These are phyloP conservation scores for Strigomonas culicis DNA, from an alignment of 208 protist genomes.

Conservation along the genomic window DNA sequence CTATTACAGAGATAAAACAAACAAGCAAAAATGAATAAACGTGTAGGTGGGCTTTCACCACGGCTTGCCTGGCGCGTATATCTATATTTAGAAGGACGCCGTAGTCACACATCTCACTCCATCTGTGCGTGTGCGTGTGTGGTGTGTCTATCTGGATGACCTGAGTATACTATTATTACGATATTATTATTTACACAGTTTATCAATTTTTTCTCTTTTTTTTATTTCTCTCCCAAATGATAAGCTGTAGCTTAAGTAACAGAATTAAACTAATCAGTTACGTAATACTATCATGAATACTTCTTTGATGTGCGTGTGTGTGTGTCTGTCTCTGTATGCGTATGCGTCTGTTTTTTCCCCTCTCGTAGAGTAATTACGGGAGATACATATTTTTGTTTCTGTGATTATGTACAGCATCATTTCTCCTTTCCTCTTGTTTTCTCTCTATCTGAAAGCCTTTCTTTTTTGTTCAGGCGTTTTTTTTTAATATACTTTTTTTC, in stretches of 20 bases:
- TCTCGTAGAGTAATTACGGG: too few relatives aligned
- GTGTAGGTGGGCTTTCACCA: too few relatives aligned
- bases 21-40: neutral
- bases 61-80: too few relatives aligned
- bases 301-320: neutral
- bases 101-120: too few relatives aligned
- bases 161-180: too few relatives aligned
- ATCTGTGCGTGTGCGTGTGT: neutral
- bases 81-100: too few relatives aligned
- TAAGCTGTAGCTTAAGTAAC: neutral
- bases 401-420: too few relatives aligned
- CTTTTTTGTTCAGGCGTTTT: neutral
- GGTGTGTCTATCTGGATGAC: too few relatives aligned
- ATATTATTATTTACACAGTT: slow-evolving; percentile 2
- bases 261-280: too few relatives aligned
- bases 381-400: too few relatives aligned
- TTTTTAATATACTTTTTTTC: neutral
- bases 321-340: neutral
- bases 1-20: neutral
- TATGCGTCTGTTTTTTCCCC: neutral
- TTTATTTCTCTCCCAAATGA: neutral
- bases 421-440: neutral
- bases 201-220: slow-evolving; percentile 4
- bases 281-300: slow-evolving; percentile 1
- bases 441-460: too few relatives aligned